A percentile compares a stretch with the other conserved stretches of the same genome.
These are phyloP conservation scores for Lignosus rhinocerotis DNA, from an alignment of 1,284 basidiomycete species.

Conservation along the genomic window DNA sequence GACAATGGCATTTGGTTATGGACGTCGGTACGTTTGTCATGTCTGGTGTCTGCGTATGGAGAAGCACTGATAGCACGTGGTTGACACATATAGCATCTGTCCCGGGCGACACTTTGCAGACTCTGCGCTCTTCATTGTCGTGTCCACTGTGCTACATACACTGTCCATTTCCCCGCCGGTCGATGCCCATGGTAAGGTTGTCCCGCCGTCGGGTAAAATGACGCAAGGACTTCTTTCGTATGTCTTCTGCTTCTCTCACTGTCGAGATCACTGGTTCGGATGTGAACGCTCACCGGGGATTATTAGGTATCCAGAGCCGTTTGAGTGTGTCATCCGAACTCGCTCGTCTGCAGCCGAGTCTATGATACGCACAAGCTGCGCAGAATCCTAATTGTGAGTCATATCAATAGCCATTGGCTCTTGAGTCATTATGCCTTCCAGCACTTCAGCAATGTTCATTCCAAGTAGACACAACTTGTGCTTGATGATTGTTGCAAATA, in stretches of 20 bases:
- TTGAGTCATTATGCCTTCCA: not conserved
- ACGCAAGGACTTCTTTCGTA: slow-evolving; percentile 4
- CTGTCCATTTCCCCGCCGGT: slow-evolving; percentile 1
- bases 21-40: slow-evolving; percentile 8
- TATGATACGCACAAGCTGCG: slow-evolving; percentile 37
- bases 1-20: slow-evolving; percentile 25
- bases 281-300: not conserved
- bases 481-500: too few relatives aligned
- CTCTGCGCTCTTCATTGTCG: slow-evolving; percentile 6
- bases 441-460: too few relatives aligned
- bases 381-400: not conserved
- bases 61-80: not conserved
- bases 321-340: slow-evolving; percentile 58
- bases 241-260: not conserved
- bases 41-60: not conserved
- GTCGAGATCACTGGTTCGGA: not conserved
- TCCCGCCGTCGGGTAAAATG: slow-evolving; percentile 6
- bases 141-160: slow-evolving; percentile 9
- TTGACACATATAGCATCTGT: slow-evolving; percentile 3
- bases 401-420: not conserved
- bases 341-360: slow-evolving; percentile 54
- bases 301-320: slow-evolving; percentile 60
- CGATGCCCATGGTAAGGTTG: not conserved
- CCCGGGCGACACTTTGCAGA: slow-evolving; percentile 13
- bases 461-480: too few relatives aligned